Base-by-base conservation (phyloP, 179 eudicot species). In the Silene vulgaris region DNA sequence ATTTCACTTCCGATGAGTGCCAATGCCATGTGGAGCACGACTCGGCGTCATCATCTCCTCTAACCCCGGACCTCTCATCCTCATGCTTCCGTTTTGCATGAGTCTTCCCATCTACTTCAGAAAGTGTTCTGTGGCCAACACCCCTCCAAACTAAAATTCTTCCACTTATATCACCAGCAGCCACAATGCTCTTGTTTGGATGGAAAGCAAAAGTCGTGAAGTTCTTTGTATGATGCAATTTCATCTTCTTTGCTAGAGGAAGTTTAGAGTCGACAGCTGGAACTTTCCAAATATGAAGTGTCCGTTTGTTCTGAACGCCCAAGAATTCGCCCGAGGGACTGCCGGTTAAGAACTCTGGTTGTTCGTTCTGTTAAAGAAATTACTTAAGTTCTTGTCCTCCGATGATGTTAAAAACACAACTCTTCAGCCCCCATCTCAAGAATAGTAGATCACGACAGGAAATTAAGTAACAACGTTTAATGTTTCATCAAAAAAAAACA, bases 11-110 rank as follows among this genome's bases (percentile, higher is more conserved):
- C 54, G 89, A 79, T 72, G 98, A 88, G 80, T 94, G 98, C 98
- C 98, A 94, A 82, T 94, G 98, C 97, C 92, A 90, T 52, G 97
- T 92, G 60, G 98, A 82, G 81, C 98, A 94, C 74, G 96, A 88
- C 35, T 92, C 98, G 43, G 94, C 92, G 78, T 94, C 94, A 80
- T 89, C 90, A 65, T 87, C 78, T 52, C 85, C 91, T 81, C 96
- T 88, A 65, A 90, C 94, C 67, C 98, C 98, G 72, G 91, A 88
- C 76, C 83, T 87, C 70, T 89, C 92, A 80, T 88, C 96, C 9
- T 71, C 88, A 81, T 64, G 75, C 73, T 80, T 76, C 28, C 19
- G 72, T 19, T 57, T 80, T 72, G 80, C 94, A 75, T 73, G 80
- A 37, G 16, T 50, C 56, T 63, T 48, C 50, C 82, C 84, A 48